Conservation (phyloP, 192 early-diverging fungal genomes). For the Backusella australiensis region DNA sequence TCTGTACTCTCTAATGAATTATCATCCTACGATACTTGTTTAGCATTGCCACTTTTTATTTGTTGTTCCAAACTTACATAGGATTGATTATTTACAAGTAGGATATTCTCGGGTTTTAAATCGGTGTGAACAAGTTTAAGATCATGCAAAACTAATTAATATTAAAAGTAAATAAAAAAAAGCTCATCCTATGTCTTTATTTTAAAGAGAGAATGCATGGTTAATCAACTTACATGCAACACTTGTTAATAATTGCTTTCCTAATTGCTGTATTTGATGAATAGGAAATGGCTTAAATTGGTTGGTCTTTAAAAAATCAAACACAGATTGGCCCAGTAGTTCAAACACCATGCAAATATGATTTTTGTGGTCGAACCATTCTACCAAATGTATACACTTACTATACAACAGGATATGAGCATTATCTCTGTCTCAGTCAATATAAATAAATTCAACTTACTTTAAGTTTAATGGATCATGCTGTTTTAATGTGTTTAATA, state of each 20-base stretch:
- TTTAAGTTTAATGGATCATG: slow-evolving; percentile 78
- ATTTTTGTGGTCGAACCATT: slow-evolving; percentile 84
- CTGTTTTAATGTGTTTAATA: slow-evolving; percentile 76
- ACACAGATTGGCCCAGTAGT: slow-evolving; percentile 80
- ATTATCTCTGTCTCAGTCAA: background rate
- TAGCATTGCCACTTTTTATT: too few species aligned
- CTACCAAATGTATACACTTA: slow-evolving; percentile 85
- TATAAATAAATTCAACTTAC: slow-evolving; percentile 43
- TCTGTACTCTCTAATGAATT: slow-evolving; percentile 55
- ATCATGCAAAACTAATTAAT: slow-evolving; percentile 68
- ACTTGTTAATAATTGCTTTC: slow-evolving; percentile 78
- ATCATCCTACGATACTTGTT: background rate
- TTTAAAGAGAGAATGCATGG: background rate
- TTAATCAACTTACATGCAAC: slow-evolving; percentile 65
- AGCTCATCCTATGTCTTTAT: too few species aligned
- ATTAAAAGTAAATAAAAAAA: background rate
- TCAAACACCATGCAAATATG: slow-evolving; percentile 99
- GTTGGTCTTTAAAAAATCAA: slow-evolving; percentile 96
- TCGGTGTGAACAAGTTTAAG: slow-evolving; percentile 91
- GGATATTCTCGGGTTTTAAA: slow-evolving; percentile 94
- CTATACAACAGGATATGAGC: slow-evolving; percentile 36
- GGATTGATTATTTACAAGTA: slow-evolving; percentile 58
- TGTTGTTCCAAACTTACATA: too few species aligned
- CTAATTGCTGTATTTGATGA: slow-evolving; percentile 82
- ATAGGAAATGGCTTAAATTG: slow-evolving; percentile 85